Base-by-base conservation (phyloP, 2,329 filamentous ascomycete species). In the Tolypocladium sp. region DNA sequence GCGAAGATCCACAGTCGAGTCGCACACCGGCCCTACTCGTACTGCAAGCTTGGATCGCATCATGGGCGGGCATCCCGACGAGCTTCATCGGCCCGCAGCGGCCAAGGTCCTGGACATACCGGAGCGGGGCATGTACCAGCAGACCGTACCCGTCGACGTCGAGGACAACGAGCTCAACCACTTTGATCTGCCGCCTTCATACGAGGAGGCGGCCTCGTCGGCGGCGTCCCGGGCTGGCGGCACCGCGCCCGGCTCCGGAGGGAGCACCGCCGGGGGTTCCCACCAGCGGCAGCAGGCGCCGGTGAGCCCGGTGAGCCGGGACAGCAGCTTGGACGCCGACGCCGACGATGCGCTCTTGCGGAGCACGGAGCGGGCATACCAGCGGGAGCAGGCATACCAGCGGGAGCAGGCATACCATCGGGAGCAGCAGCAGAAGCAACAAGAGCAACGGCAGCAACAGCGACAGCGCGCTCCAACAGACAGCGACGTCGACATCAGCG, bases 151-250 rank as follows among this genome's bases (percentile, higher is more conserved):
- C 12, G 20, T 55, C 30, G 38, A 42, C 22, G 38, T 3, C 17
- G 58, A 55, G n/a, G 17, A 17, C 25, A 30, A 33, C 17, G 35
- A 33, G 20, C 17, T 25, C 7, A 6, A 42, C 37, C 22, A 10
- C 33, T 30, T 17, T 12, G 38, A 56, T 20, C 27, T 51, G 41
- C 55, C 58, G 33, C 58, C 58, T 12, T 41, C 55, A 6, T 57
- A 60, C 35, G 51, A 57, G 30, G 58, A 60, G 52, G 55, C 46
- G 22, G 52, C 58, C 3, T 38, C 55, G 17, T 46, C 58, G 56
- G 4, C 33, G 7, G 22, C n/a, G 42, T 12, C n/a, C 42, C n/a
- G n/a, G 42, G 22, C 42, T 12, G 42, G 42, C 9, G 42, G n/a
- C 13, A 25, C n/a, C n/a, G n/a, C 35, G 51, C 10, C 37, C 9